phyloP scores from a whole-genome alignment of 768 basidiomycete genomes.

The Basidioascus undulatus region DNA sequence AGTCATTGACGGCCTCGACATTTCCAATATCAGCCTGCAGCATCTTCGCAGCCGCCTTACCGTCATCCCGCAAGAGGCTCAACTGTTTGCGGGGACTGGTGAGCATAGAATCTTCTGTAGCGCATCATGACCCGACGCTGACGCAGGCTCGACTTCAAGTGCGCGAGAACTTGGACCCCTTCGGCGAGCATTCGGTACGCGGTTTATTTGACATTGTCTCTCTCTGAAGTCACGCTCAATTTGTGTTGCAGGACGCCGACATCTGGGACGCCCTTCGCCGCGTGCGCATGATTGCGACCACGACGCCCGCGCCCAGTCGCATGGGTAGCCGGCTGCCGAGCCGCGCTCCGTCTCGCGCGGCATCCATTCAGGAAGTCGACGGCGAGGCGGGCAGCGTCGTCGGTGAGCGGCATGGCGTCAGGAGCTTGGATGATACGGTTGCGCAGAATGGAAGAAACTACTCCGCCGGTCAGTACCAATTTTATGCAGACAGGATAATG shows the following conservation, averaged over 20 bases:
- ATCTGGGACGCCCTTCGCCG: slow-evolving; percentile 14
- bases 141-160: too few relatives aligned
- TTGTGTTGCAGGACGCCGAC: slow-evolving; percentile 12
- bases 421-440: slow-evolving; percentile 7
- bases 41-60: slow-evolving; percentile 51
- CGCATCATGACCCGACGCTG: too few relatives aligned
- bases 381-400: too few relatives aligned
- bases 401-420: too few relatives aligned
- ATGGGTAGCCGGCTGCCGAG: not conserved
- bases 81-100: too few relatives aligned
- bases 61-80: slow-evolving; percentile 20
- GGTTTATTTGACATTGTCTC: too few relatives aligned
- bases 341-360: not conserved
- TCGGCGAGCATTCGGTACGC: too few relatives aligned
- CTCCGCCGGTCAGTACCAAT: slow-evolving; percentile 8
- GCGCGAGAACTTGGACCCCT: too few relatives aligned
- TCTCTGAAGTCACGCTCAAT: too few relatives aligned
- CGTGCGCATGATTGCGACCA: slow-evolving; percentile 13
- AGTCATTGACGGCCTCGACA: slow-evolving; percentile 21
- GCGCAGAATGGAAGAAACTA: slow-evolving; percentile 14
- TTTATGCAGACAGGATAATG: not conserved
- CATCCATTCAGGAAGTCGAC: too few relatives aligned
- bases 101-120: too few relatives aligned
- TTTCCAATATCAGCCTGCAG: slow-evolving; percentile 16
- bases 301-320: slow-evolving; percentile 1